phyloP scores from a whole-genome alignment of 306 rosid genomes.

The Malus domestica region ASM211411v1 NC_041789.1:17943501-17944000 shows the following conservation, averaged over 20 bases:
- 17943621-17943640: constrained; percentile 31
- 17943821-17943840: no score
- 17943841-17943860: no score
- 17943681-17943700: constrained; percentile 29
- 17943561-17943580: constrained; percentile 9
- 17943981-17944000: no score
- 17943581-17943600: constrained; percentile 6
- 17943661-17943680: constrained; percentile 26
- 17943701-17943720: constrained; percentile 32
- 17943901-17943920: fast-evolving
- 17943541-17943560: constrained; percentile 24
- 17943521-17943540: constrained; percentile 42
- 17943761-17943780: constrained; percentile 17
- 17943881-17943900: no score
- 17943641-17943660: constrained; percentile 26
- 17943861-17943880: no score
- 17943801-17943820: not conserved
- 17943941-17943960: no score
- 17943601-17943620: constrained; percentile 26
- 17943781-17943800: not conserved
- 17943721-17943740: constrained; percentile 20
- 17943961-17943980: no score
- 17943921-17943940: no score
- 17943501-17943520: constrained; percentile 79
- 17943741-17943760: constrained; percentile 34